Conservation (phyloP, 805 yeast species). For the Yamadazyma olivae region DNA sequence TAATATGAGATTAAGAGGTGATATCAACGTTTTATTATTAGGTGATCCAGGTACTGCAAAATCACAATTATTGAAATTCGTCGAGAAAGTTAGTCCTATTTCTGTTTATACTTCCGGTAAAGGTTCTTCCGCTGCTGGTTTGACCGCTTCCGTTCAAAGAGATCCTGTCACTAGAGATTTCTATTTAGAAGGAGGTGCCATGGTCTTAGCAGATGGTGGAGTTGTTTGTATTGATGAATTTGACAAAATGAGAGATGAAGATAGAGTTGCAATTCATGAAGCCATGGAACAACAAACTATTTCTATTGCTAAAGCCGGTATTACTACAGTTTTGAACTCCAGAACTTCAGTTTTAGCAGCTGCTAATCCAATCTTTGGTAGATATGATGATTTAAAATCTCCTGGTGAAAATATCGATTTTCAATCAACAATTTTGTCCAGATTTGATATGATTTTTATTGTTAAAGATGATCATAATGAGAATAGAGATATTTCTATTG, state of each 20-base stretch:
- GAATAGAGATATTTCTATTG: conserved; percentile 80
- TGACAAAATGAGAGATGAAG: conserved; percentile 99
- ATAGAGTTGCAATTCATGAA: conserved; percentile 97
- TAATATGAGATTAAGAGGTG: conserved; percentile 96
- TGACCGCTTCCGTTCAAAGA: conserved; percentile 96
- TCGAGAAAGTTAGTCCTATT: conserved; percentile 91
- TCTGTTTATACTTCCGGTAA: conserved; percentile 97
- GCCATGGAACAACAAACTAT: conserved; percentile 99
- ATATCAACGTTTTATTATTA: conserved; percentile 83
- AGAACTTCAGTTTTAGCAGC: conserved; percentile 97
- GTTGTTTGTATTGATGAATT: conserved; percentile 99
- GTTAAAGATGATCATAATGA: conserved; percentile 94
- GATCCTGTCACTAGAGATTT: conserved; percentile 87
- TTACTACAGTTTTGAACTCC: conserved; percentile 92
- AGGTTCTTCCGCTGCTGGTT: conserved; percentile 99
- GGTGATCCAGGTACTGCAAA: conserved; percentile 99
- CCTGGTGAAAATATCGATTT: conserved; percentile 98
- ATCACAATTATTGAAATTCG: conserved; percentile 92
- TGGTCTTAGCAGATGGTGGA: conserved; percentile 99
- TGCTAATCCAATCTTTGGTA: conserved; percentile 95
- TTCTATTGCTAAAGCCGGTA: conserved; percentile 98
- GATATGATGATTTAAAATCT: conserved; percentile 92
- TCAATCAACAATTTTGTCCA: conserved; percentile 92
- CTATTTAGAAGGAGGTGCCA: conserved; percentile 98
- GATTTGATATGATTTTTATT: conserved; percentile 98